Conservation (phyloP, 2,329 filamentous ascomycete genomes). For the Hysterium pulicare region DNA sequence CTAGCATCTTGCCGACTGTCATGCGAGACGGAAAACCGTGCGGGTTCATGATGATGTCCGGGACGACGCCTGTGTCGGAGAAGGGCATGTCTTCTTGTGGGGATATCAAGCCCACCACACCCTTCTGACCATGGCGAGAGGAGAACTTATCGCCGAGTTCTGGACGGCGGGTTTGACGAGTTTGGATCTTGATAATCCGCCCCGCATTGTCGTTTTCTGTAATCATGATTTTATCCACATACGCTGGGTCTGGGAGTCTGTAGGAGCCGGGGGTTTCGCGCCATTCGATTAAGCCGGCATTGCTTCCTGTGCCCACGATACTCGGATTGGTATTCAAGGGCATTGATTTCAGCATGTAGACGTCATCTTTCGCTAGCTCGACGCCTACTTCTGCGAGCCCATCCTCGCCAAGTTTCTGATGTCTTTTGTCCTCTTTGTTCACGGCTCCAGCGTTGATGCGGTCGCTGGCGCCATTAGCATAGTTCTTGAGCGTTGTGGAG, state of each 20-base stretch:
- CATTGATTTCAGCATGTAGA: slow-evolving; percentile 85
- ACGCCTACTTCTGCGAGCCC: slow-evolving; percentile 85
- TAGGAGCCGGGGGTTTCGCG: slow-evolving; percentile 70
- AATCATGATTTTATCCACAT: slow-evolving; percentile 95
- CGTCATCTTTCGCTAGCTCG: slow-evolving; percentile 72
- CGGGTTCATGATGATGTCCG: slow-evolving; percentile 99
- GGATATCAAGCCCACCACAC: slow-evolving; percentile 93
- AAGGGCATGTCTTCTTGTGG: slow-evolving; percentile 98
- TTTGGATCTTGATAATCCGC: slow-evolving; percentile 88
- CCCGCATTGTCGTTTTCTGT: slow-evolving; percentile 76
- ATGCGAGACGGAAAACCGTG: slow-evolving; percentile 99
- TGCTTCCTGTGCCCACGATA: slow-evolving; percentile 54
- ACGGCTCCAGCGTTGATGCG: slow-evolving; percentile 44
- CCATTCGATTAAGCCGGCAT: slow-evolving; percentile 64
- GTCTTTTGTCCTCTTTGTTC: slow-evolving; percentile 52
- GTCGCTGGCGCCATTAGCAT: slow-evolving; percentile 72
- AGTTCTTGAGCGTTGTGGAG: slow-evolving; percentile 79
- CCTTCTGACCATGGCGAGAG: slow-evolving; percentile 96
- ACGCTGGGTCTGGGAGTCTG: slow-evolving; percentile 76
- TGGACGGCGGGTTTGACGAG: slow-evolving; percentile 88
- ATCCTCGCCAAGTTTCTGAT: slow-evolving; percentile 75
- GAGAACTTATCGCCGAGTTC: slow-evolving; percentile 99
- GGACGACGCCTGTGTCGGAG: slow-evolving; percentile 82
- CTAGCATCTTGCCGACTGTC: slow-evolving; percentile 97
- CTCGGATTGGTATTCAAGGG: slow-evolving; percentile 74